Evolutionary conservation across 2,329 filamentous ascomycete species (phyloP), one percentile per base, ranked within the genome.

Genomic region (Nannizziopsis arthrosporioides): DNA sequence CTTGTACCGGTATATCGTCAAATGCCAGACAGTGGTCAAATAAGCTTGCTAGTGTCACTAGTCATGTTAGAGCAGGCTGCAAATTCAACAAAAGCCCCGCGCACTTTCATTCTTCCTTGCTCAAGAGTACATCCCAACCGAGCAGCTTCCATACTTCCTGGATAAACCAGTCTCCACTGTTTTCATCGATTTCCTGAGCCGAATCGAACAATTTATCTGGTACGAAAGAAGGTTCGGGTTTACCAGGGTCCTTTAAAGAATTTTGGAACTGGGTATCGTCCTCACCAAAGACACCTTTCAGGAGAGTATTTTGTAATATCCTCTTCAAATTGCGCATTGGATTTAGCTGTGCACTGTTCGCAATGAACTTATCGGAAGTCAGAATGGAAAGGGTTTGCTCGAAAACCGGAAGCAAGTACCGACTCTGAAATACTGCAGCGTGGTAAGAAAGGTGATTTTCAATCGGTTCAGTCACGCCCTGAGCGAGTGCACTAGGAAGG

Each of bases 91-190:
- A 27, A 27, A 27, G 7, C 22, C 22, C 22, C 22, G 22, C 22
- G 22, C 7, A 7, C n/a, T 27, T 27, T 27, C 22, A 27, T 27
- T 27, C 22, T 27, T 27, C 12, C 9, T 51, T 56, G 45, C 55
- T 34, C 17, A 44, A 35, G 9, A 55, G 36, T 31, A 74, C 57
- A 43, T 79, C 74, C 76, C 77, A 80, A 0, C 77, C 77, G 5
- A 80, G 56, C 46, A 79, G 56, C 45, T 67, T 61, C 77, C 77
- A 81, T 1, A 80, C 59, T 53, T 78, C 72, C 48, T 68, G 67
- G 46, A 70, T 68, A 54, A 77, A 80, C 73, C 75, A 78, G 12
- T 75, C 70, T 2, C 67, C 56, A 3, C 71, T 64, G 7, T 70
- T 60, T 12, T 62, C 56, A 22, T 71, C 63, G 4, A 65, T 64